phyloP scores from a whole-genome alignment of 768 basidiomycete species.

The Jaapia argillacea region DNA sequence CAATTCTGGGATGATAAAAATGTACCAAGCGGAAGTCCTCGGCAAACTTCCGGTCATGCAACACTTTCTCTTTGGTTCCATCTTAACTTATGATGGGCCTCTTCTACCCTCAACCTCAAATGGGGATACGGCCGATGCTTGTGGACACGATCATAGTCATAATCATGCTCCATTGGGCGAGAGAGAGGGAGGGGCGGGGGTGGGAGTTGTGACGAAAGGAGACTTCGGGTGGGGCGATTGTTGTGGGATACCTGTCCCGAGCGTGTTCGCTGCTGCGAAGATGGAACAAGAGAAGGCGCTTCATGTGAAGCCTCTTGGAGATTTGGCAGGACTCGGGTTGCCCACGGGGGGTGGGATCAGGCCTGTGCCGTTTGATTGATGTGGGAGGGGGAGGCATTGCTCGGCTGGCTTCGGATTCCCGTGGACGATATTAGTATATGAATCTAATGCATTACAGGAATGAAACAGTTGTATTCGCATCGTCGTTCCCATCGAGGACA shows the following conservation, averaged over 20 bases:
- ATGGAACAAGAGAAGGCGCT: constrained; percentile 31
- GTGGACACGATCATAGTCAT: constrained; percentile 40
- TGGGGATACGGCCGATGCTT: constrained; percentile 22
- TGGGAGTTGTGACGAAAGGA: constrained; percentile 35
- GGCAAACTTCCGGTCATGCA: constrained; percentile 93
- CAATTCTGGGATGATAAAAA: constrained; percentile 93
- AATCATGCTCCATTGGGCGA: constrained; percentile 1
- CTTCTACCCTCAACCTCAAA: constrained; percentile 23
- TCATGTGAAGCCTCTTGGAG: too few relatives aligned
- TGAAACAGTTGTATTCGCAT: too few relatives aligned
- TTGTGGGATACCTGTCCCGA: constrained; percentile 84
- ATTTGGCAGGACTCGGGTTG: too few relatives aligned
- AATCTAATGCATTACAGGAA: too few relatives aligned
- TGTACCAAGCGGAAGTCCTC: constrained; percentile 94
- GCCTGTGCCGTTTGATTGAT: constrained; percentile 72
- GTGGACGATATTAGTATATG: too few relatives aligned
- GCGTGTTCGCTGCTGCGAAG: constrained; percentile 66
- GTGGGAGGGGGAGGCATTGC: too few relatives aligned
- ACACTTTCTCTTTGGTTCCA: constrained; percentile 89
- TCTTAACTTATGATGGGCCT: constrained; percentile 62
- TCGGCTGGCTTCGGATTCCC: too few relatives aligned
- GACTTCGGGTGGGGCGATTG: constrained; percentile 80
- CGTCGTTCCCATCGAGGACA: too few relatives aligned
- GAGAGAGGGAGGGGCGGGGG: constrained; percentile 12
- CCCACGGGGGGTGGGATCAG: constrained; percentile 55